Evolutionary conservation across 2,329 filamentous ascomycete species (phyloP).

Genomic region (Colletotrichum tropicicola): DNA sequence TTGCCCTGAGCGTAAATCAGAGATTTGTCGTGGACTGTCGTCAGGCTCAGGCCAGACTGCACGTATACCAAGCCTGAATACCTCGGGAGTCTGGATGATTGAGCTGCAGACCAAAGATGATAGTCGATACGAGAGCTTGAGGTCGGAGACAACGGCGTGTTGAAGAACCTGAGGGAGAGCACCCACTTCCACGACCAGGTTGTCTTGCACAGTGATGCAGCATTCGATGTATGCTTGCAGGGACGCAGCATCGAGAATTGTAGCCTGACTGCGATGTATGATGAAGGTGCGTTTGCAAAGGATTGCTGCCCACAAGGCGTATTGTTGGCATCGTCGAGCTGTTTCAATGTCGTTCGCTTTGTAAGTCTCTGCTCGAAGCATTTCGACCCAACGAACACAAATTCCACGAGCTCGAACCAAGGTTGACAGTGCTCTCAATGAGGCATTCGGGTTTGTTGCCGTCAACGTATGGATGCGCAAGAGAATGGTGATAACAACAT

Average conservation of each 20-base stretch:
- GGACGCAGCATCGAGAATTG: conserved; percentile 8
- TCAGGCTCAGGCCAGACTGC: conserved; percentile 51
- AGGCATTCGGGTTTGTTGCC: conserved; percentile 8
- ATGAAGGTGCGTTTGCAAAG: conserved; percentile 57
- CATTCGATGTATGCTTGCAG: conserved; percentile 37
- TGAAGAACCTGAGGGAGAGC: conserved; percentile 43
- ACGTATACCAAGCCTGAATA: conserved; percentile 45
- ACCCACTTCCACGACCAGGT: conserved; percentile 45
- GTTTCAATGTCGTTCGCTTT: conserved; percentile 45
- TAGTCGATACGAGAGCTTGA: conserved; percentile 51
- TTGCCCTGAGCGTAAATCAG: conserved; percentile 39
- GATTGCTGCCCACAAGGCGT: conserved; percentile 63
- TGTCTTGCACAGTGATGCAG: conserved; percentile 53
- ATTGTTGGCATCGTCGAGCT: conserved; percentile 48
- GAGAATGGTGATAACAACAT: conserved; percentile 60
- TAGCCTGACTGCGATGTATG: conserved; percentile 10
- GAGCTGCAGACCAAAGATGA: conserved; percentile 42
- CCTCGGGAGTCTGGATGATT: conserved; percentile 35
- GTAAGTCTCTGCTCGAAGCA: conserved; percentile 55
- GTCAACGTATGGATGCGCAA: conserved; percentile 47
- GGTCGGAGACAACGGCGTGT: conserved; percentile 54
- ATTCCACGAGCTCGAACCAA: conserved; percentile 52
- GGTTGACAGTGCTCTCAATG: conserved; percentile 36
- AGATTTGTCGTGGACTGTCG: conserved; percentile 16
- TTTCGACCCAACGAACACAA: conserved; percentile 58